Base-by-base conservation (phyloP, 1,284 basidiomycete species). In the Sphagnurus paluster region DNA sequence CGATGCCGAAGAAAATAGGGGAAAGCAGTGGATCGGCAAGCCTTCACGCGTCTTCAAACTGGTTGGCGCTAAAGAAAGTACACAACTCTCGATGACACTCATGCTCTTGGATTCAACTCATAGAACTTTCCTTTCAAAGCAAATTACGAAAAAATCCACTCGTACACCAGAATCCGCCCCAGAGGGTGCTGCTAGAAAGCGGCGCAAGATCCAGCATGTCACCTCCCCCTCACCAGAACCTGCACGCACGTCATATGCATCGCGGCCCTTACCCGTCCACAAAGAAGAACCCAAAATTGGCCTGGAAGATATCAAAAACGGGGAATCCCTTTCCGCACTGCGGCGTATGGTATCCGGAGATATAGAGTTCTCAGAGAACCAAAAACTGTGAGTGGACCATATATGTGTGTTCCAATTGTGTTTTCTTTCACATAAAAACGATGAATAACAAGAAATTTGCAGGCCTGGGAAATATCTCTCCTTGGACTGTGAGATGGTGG, bases 401-500 rank as follows among this genome's bases (percentile, higher is more conserved):
- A 39, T 20, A 34, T 43, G 17, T 36, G 37, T 35, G 32, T 42
- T 29, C 39, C 35, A 26, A 42, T 14, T 42, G 24, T 6, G 17
- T n/a, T n/a, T n/a, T 40, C 21, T 25, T 19, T 44, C 14, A 38
- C 19, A 43, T 33, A 17, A 11, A 7, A 28, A 5, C 26, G 25
- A 30, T 16, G 13, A 17, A 17, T 38, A 23, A 36, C 5, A 11
- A 11, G 49, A 30, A 7, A 36, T 40, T 20, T 42, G 28, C 48
- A 90, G 87, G 46, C 80, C 83, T 1, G 90, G 89, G 39, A 86
- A 82, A 63, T 93, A 87, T 54, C 67, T 96, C 23, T 85, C 92
- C 0, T 72, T 98, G 34, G 95, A 98, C 65, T 98, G 95, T 58
- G 95, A 99, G 69, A 98, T 99, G 95, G 96, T 99, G 3, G 95